Evolutionary conservation across 2,329 filamentous ascomycete genomes (phyloP), one percentile per base, ranked within the genome.

Genomic region (Lecanicillium sp.): DNA sequence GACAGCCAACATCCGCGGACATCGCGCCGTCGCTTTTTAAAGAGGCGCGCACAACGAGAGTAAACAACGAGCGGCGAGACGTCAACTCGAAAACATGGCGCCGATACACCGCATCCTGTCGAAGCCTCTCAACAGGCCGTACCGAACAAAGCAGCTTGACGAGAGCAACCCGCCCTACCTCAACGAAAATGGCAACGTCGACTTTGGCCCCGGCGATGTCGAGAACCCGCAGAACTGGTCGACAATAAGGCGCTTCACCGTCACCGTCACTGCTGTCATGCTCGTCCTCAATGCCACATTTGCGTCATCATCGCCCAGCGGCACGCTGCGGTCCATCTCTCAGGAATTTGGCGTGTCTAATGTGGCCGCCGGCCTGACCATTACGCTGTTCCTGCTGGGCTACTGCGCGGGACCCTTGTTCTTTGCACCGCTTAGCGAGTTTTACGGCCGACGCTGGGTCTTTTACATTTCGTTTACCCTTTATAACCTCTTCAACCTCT

Each of bases 361-460:
- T 5, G 65, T 68, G 42, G 69, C 60, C 3, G 67, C 68, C 0
- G 64, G 62, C 2, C 58, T 77, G 8, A 69, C 70, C 2, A 69
- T 74, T 31, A 72, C 71, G 0, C 51, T 77, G 9, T 78, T 76
- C 46, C 58, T 77, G 18, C 59, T 77, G 4, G 73, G 59, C 4
- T 81, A 79, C 53, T 72, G 70, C 44, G 66, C 71, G 3, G 77
- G 77, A 0, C 77, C 77, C 0, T 57, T 81, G 3, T 35, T 77
- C 3, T 79, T 75, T 48, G 75, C 74, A 2, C 76, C 74, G 0
- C 49, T 77, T 15, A 72, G 65, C 28, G 75, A 79, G 52, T 72
- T 77, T 41, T 78, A 72, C 51, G 72, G 74, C 11, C 61, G 73
- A 7, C 50, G 71, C 47, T 71, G 64, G 61, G 65, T 77, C 33